Conservation (phyloP, 495 filamentous ascomycete species). For the Terfezia claveryi region DNA sequence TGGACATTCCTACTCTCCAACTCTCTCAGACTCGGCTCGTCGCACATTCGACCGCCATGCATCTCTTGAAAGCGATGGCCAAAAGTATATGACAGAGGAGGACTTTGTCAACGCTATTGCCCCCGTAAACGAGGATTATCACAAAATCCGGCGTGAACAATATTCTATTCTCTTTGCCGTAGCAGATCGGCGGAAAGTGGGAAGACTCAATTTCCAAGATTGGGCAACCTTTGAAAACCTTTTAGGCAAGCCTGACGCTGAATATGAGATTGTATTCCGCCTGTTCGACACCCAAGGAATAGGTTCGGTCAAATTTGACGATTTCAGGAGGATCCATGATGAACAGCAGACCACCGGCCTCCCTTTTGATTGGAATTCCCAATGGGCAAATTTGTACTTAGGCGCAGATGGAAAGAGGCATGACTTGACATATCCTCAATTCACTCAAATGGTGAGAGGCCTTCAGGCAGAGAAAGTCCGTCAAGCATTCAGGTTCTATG, state of each 20-base stretch:
- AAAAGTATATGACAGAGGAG: conserved; percentile 56
- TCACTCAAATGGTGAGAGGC: conserved; percentile 92
- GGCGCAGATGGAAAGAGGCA: conserved; percentile 67
- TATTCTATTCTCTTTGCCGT: conserved; percentile 81
- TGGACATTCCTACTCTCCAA: conserved; percentile 24
- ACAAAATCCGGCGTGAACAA: conserved; percentile 90
- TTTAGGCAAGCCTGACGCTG: conserved; percentile 80
- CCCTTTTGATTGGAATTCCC: conserved; percentile 89
- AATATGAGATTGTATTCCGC: conserved; percentile 96
- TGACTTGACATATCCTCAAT: conserved; percentile 84
- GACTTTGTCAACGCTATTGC: conserved; percentile 83
- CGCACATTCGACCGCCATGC: conserved; percentile 59
- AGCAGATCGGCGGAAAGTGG: conserved; percentile 52
- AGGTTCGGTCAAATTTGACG: conserved; percentile 66
- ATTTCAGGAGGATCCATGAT: conserved; percentile 61
- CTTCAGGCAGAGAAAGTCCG: conserved; percentile 87
- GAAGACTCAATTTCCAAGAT: conserved; percentile 56
- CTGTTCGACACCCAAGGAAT: conserved; percentile 71
- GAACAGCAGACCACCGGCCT: conserved; percentile 65
- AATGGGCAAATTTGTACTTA: conserved; percentile 90
- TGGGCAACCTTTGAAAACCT: conserved; percentile 89
- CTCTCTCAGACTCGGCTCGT: conserved; percentile 46
- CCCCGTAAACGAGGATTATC: conserved; percentile 72
- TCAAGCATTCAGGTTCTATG: conserved; percentile 80
- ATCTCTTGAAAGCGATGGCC: conserved; percentile 43